Evolutionary conservation across 257 asterid genomes (phyloP).

Genomic region (Plantago elongata): DNA sequence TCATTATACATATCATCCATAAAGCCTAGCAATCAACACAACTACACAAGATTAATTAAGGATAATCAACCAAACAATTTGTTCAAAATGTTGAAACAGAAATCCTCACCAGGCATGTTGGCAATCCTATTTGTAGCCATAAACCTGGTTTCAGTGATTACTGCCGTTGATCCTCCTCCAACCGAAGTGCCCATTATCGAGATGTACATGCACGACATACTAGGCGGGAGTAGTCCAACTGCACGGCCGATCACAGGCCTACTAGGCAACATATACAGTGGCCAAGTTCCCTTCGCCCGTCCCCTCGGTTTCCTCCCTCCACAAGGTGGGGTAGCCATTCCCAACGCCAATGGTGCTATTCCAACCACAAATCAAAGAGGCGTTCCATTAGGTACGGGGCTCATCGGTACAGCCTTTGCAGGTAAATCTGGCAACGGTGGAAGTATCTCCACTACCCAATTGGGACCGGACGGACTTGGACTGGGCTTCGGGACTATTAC

Average conservation of each 20-base stretch:
- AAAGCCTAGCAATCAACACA: neutral
- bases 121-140: constrained; percentile 33
- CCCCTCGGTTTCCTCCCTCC: constrained; percentile 78
- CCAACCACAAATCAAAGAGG: constrained; percentile 66
- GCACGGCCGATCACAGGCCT: constrained; percentile 81
- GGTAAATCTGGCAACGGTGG: constrained; percentile 14
- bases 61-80: neutral
- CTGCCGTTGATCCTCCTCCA: constrained; percentile 29
- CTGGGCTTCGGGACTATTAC: constrained; percentile 57
- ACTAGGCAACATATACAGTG: constrained; percentile 80
- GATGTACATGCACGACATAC: constrained; percentile 85
- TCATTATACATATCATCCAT: neutral
- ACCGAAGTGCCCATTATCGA: constrained; percentile 41
- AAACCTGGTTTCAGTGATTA: constrained; percentile 11
- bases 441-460: constrained; percentile 20
- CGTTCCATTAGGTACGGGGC: constrained; percentile 75
- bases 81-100: constrained; percentile 37
- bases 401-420: constrained; percentile 37
- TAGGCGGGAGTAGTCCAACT: constrained; percentile 84
- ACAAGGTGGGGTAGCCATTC: constrained; percentile 53
- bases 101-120: constrained; percentile 18
- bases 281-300: constrained; percentile 88
- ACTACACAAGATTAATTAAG: too few relatives aligned
- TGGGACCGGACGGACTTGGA: constrained; percentile 48
- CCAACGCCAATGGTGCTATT: constrained; percentile 75